These are phyloP conservation scores for Ceriops zippeliana DNA, from an alignment of 345 rosid genomes.

Conservation along the genomic window DNA sequence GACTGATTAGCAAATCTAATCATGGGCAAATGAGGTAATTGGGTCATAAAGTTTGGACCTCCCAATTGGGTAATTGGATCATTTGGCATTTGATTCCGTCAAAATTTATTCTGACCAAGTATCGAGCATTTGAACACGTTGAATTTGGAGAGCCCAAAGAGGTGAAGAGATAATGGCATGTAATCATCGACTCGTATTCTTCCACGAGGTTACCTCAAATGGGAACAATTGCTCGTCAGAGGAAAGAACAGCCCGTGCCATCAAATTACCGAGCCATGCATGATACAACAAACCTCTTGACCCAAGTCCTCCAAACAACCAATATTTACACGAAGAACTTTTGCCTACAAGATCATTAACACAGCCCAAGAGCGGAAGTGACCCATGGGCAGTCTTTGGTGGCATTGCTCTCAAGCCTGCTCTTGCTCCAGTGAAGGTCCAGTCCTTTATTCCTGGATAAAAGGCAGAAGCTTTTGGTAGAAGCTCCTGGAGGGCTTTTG, in stretches of 20 bases:
- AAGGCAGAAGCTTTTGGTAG: conserved; percentile 64
- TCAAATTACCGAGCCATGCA: conserved; percentile 72
- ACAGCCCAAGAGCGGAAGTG: conserved; percentile 79
- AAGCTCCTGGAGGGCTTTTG: conserved; percentile 66
- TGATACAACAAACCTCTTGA: conserved; percentile 81
- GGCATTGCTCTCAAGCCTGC: conserved; percentile 96
- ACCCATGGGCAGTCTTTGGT: conserved; percentile 66
- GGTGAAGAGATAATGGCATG: neutral
- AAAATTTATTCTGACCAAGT: too few relatives aligned
- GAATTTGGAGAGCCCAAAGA: neutral
- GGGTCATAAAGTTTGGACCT: too few relatives aligned
- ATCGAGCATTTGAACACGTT: too few relatives aligned
- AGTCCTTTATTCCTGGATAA: conserved; percentile 60
- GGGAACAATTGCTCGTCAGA: conserved; percentile 62
- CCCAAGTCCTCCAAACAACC: conserved; percentile 90
- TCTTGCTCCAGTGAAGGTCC: conserved; percentile 64
- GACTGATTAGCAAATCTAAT: too few relatives aligned
- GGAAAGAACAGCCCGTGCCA: conserved; percentile 60
- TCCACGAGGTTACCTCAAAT: conserved; percentile 67
- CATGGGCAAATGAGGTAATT: too few relatives aligned
- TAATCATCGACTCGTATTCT: conserved; percentile 29
- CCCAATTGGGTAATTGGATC: too few relatives aligned
- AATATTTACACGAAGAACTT: conserved; percentile 43
- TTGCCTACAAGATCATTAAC: conserved; percentile 45
- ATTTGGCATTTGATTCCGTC: too few relatives aligned